Conservation (phyloP, 768 basidiomycete species). For the Antrodiella citrinella region DNA sequence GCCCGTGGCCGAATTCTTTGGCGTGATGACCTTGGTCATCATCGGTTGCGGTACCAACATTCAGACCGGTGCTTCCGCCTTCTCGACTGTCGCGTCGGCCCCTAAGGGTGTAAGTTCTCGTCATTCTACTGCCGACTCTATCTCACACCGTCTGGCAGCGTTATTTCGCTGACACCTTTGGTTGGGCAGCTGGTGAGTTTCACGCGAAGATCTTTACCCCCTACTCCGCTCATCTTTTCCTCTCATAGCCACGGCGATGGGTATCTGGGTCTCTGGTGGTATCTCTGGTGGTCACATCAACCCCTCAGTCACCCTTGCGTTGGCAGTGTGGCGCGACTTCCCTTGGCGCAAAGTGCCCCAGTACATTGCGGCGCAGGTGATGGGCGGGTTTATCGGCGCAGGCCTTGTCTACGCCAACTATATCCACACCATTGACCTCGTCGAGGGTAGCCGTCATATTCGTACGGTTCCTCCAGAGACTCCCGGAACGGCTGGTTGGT, state of each 20-base stretch:
- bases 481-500: constrained; percentile 44
- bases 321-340: constrained; percentile 65
- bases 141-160: constrained; percentile 21
- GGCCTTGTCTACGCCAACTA: constrained; percentile 57
- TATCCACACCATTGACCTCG: constrained; percentile 55
- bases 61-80: constrained; percentile 4
- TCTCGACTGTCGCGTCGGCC: constrained; percentile 1
- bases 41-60: constrained; percentile 9
- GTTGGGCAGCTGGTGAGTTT: constrained; percentile 43
- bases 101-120: constrained; percentile 39
- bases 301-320: constrained; percentile 50
- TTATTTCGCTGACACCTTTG: constrained; percentile 43
- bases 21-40: constrained; percentile 10
- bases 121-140: background rate
- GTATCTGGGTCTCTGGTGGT: constrained; percentile 58
- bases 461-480: constrained; percentile 35
- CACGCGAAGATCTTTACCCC: background rate
- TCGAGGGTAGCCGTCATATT: constrained; percentile 45
- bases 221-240: constrained; percentile 2
- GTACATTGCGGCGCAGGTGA: constrained; percentile 54
- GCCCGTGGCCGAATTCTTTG: constrained; percentile 34
- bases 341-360: constrained; percentile 75
- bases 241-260: constrained; percentile 43
- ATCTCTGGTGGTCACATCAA: constrained; percentile 63
- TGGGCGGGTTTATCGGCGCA: constrained; percentile 56